These are phyloP conservation scores for Torulaspora pretoriensis DNA, from an alignment of 1,139 yeast genomes.

Conservation along the genomic window DNA sequence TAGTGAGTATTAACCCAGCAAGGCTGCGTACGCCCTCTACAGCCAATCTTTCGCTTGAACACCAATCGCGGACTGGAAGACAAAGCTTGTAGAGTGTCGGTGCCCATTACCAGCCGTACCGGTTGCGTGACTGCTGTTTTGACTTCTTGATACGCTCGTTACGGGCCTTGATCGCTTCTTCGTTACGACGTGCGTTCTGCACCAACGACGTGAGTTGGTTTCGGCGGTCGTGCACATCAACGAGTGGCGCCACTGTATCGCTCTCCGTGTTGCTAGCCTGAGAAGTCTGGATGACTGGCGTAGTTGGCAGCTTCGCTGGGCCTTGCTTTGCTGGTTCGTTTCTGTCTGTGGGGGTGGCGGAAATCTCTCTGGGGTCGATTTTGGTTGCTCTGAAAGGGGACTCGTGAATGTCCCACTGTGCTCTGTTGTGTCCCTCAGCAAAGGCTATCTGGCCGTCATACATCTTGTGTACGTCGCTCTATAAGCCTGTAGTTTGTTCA, in stretches of 20 bases:
- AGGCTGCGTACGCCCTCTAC: too few species aligned
- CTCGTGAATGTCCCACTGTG: constrained; percentile 8
- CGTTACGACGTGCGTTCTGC: constrained; percentile 35
- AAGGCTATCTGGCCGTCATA: constrained; percentile 3
- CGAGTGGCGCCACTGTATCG: constrained; percentile 1
- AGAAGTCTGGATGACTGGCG: too few species aligned
- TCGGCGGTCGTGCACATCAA: constrained; percentile 29
- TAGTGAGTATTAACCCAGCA: too few species aligned
- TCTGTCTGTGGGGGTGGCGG: neutral
- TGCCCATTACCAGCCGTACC: constrained; percentile 34
- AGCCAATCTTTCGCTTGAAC: too few species aligned
- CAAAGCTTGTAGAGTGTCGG: too few species aligned
- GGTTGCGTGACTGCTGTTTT: constrained; percentile 26
- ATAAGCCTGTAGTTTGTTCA: neutral
- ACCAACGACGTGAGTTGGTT: constrained; percentile 36
- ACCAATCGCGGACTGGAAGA: too few species aligned
- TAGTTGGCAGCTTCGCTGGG: neutral
- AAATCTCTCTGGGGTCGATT: constrained; percentile 7
- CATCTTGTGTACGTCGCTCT: neutral
- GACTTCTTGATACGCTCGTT: constrained; percentile 28
- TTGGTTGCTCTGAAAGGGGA: constrained; percentile 1
- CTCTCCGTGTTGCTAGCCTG: too few species aligned
- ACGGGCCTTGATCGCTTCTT: constrained; percentile 29
- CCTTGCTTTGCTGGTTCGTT: neutral
- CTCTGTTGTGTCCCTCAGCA: constrained; percentile 18